Percentiles rank a stretch among this genome's conserved stretches.
Evolutionary conservation across 805 yeast genomes (phyloP).

Genomic region (Wickerhamomyces kurtzmanii): DNA sequence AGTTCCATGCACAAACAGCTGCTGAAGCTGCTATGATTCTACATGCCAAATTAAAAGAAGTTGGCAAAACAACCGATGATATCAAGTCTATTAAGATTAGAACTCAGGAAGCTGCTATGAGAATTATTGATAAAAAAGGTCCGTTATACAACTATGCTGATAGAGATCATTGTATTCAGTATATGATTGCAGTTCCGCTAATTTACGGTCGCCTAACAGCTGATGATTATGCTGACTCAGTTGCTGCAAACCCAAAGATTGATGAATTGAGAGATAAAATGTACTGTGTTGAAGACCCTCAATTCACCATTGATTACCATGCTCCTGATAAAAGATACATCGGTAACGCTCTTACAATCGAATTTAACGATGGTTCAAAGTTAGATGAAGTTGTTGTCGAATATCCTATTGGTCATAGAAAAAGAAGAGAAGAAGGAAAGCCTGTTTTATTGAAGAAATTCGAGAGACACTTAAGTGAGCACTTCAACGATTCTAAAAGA

Average conservation of each 20-base stretch:
- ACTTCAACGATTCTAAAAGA: constrained; percentile 25
- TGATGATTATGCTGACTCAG: constrained; percentile 41
- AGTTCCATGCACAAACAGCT: constrained; percentile 58
- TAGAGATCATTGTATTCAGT: constrained; percentile 56
- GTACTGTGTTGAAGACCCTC: constrained; percentile 39
- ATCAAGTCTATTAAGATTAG: constrained; percentile 38
- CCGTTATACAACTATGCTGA: constrained; percentile 56
- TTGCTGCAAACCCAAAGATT: constrained; percentile 42
- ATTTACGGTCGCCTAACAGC: constrained; percentile 48
- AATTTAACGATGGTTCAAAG: constrained; percentile 42
- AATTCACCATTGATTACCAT: constrained; percentile 42
- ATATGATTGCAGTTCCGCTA: constrained; percentile 50
- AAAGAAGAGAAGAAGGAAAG: constrained; percentile 49
- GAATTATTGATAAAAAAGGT: constrained; percentile 51
- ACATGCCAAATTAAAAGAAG: constrained; percentile 22
- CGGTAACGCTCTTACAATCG: constrained; percentile 42
- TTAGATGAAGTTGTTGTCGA: constrained; percentile 43
- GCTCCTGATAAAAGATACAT: constrained; percentile 48
- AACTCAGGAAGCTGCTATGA: constrained; percentile 53
- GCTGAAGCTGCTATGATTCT: constrained; percentile 46
- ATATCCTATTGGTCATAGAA: constrained; percentile 50
- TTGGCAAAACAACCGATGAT: constrained; percentile 37
- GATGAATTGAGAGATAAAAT: constrained; percentile 44
- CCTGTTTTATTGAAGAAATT: constrained; percentile 43
- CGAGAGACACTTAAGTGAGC: constrained; percentile 37